These are phyloP conservation scores for Leishmania guyanensis DNA, from an alignment of 208 protist genomes.

Conservation along the genomic window DNA sequence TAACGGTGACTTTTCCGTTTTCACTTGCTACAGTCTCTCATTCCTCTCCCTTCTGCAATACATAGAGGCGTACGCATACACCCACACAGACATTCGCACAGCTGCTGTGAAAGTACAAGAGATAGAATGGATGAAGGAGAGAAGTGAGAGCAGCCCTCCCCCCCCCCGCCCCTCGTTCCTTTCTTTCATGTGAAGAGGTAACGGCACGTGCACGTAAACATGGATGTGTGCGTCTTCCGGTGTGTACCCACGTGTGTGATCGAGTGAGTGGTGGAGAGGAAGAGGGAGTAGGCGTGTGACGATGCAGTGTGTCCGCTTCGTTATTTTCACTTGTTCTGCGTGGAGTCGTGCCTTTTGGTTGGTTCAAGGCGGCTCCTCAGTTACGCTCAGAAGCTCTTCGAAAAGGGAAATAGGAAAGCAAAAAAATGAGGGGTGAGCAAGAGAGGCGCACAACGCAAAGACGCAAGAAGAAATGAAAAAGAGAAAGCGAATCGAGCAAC, in stretches of 20 bases:
- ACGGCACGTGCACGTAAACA: not conserved
- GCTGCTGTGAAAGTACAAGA: not conserved
- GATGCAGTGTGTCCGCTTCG: not conserved
- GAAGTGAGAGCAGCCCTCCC: not conserved
- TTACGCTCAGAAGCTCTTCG: not conserved
- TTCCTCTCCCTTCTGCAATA: not conserved
- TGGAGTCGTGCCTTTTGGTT: not conserved
- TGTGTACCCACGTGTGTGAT: constrained; percentile 1
- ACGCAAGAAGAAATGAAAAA: not conserved
- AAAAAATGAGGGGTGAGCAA: not conserved
- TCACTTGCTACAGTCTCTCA: not conserved
- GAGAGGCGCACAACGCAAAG: not conserved
- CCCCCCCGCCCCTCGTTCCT: not conserved
- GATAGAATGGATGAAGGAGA: not conserved
- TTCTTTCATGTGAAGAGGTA: not conserved
- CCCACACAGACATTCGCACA: not conserved
- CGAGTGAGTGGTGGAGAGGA: not conserved
- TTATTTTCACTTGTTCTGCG: not conserved
- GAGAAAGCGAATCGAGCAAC: not conserved
- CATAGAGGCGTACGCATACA: not conserved
- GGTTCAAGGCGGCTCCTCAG: not conserved
- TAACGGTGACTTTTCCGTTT: not conserved
- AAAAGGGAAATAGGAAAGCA: not conserved
- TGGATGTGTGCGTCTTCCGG: not conserved
- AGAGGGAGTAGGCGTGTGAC: not conserved